Evolutionary conservation across 176 grass and related monocot species (phyloP).

Genomic region (Tuctoria greenei): DNA sequence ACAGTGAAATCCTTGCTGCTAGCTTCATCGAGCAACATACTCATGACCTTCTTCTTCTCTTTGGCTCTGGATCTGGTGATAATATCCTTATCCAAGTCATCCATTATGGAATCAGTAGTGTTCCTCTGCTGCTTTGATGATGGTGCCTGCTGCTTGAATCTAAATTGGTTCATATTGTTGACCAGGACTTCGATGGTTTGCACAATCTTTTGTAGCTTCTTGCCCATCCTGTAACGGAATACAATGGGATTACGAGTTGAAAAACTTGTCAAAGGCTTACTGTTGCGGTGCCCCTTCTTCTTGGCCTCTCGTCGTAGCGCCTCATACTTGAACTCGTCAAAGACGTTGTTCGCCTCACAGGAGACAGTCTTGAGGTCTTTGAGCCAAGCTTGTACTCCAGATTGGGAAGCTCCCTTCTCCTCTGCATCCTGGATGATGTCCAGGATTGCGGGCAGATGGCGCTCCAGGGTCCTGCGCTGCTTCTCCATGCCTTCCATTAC

Average conservation of each 20-base stretch:
- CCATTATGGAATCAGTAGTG: conserved; percentile 15
- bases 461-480: neutral
- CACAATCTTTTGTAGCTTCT: conserved; percentile 36
- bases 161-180: neutral
- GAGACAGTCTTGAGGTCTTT: conserved; percentile 6
- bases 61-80: conserved; percentile 20
- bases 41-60: conserved; percentile 33
- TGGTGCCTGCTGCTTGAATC: neutral
- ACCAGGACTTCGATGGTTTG: neutral
- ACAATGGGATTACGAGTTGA: neutral
- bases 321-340: conserved; percentile 46
- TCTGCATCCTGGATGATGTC: neutral
- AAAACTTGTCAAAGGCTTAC: neutral
- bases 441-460: neutral
- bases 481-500: conserved; percentile 4
- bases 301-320: conserved; percentile 16
- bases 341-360: conserved; percentile 37
- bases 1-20: neutral
- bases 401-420: neutral
- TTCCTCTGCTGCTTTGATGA: neutral
- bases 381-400: conserved; percentile 14
- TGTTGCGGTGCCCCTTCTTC: conserved; percentile 1
- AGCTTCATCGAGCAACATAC: neutral
- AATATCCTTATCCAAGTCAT: conserved; percentile 9
- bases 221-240: conserved; percentile 36